Evolutionary conservation across 2,329 filamentous ascomycete genomes (phyloP).

Genomic region (Penicillium decumbens): DNA sequence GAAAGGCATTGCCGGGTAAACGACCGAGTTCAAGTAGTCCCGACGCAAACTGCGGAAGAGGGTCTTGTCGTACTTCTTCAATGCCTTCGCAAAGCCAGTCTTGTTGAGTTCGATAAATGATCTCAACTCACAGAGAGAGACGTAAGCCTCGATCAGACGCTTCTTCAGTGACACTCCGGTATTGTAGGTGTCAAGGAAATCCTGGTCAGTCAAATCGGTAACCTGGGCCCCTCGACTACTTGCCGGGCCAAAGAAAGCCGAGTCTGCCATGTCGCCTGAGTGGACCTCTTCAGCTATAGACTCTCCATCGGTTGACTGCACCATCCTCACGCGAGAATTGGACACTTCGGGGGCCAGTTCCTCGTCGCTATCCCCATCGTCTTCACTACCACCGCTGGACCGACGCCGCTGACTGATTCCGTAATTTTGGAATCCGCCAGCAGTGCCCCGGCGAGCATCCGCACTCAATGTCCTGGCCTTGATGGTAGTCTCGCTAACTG

Average conservation of each 20-base stretch:
- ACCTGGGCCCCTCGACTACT: conserved; percentile 46
- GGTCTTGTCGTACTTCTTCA: conserved; percentile 99
- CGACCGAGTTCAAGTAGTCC: conserved; percentile 67
- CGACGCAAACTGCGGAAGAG: conserved; percentile 74
- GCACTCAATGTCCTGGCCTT: conserved; percentile 41
- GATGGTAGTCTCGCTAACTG: conserved; percentile 39
- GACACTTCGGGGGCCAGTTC: conserved; percentile 41
- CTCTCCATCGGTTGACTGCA: conserved; percentile 27
- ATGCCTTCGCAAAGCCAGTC: conserved; percentile 90
- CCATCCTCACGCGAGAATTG: conserved; percentile 11
- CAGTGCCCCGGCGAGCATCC: conserved; percentile 40
- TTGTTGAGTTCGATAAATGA: conserved; percentile 94
- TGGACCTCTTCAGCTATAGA: conserved; percentile 27
- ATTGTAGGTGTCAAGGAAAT: conserved; percentile 65
- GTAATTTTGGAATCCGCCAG: conserved; percentile 53
- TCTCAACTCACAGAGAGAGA: conserved; percentile 89
- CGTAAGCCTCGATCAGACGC: conserved; percentile 78
- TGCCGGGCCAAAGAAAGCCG: conserved; percentile 26
- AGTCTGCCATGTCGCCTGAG: conserved; percentile 35
- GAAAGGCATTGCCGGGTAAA: conserved; percentile 80
- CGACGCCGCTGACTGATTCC: conserved; percentile 45
- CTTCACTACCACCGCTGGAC: conserved; percentile 45
- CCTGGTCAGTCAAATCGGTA: conserved; percentile 70
- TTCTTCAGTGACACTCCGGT: conserved; percentile 85
- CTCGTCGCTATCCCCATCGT: conserved; percentile 54